Evolutionary conservation across 345 rosid species (phyloP).

Genomic region (Cochlearia excelsa): DNA sequence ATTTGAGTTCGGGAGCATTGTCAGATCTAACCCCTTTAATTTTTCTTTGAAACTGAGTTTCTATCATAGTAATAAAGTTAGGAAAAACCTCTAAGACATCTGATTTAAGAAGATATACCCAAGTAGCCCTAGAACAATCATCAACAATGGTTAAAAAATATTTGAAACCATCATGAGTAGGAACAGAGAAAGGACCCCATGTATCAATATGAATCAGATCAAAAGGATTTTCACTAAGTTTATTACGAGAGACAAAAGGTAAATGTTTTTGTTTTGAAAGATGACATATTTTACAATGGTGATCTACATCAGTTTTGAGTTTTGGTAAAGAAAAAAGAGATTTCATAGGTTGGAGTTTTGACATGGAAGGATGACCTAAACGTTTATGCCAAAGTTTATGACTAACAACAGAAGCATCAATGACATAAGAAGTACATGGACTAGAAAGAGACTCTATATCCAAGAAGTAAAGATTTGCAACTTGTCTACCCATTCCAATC

Average conservation of each 20-base stretch:
- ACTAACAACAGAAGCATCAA: neutral
- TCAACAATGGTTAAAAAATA: neutral
- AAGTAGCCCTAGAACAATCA: neutral
- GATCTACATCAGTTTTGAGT: neutral
- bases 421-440: neutral
- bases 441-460: neutral
- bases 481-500: conserved; percentile 6
- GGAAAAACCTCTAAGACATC: neutral
- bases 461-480: neutral
- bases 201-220: neutral
- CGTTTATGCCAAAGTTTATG: neutral
- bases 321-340: neutral
- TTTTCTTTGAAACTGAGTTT: neutral
- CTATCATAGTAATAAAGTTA: neutral
- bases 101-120: neutral
- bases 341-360: neutral
- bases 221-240: neutral
- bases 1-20: neutral
- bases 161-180: neutral
- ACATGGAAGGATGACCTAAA: neutral
- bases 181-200: neutral
- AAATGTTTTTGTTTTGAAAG: neutral
- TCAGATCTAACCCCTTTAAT: neutral
- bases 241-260: neutral
- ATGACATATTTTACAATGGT: neutral